These are phyloP conservation scores for Phytophthora ohioensis DNA, from an alignment of 352 stramenopile species.

Conservation along the genomic window DNA sequence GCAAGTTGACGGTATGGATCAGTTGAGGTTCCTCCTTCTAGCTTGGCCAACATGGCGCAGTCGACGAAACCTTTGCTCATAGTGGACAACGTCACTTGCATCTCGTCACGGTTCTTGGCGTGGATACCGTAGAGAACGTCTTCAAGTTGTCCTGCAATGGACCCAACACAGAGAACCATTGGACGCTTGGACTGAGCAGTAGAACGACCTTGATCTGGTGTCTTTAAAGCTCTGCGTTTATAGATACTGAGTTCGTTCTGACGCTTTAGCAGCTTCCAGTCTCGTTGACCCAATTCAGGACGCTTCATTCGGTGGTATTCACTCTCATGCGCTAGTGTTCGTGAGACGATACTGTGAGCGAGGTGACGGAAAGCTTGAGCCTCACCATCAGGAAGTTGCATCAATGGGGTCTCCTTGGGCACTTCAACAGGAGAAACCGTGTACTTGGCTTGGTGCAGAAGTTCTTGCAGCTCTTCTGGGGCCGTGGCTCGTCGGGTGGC, in stretches of 20 bases:
- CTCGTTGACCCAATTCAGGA: slow-evolving; percentile 19
- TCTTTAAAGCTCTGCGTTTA: slow-evolving; percentile 37
- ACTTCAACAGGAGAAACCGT: background rate
- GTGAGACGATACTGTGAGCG: slow-evolving; percentile 49
- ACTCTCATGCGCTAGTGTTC: slow-evolving; percentile 59
- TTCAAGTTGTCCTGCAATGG: slow-evolving; percentile 51
- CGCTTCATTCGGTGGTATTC: slow-evolving; percentile 38
- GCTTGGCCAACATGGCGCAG: slow-evolving; percentile 49
- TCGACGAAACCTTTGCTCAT: slow-evolving; percentile 55
- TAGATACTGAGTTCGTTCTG: slow-evolving; percentile 51
- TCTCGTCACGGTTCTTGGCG: slow-evolving; percentile 59
- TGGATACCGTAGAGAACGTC: slow-evolving; percentile 63
- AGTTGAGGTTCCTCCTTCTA: slow-evolving; percentile 45
- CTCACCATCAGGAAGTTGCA: slow-evolving; percentile 43
- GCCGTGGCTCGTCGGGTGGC: slow-evolving; percentile 27
- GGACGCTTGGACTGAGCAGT: slow-evolving; percentile 29
- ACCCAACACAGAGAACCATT: slow-evolving; percentile 60
- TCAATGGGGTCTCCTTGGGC: slow-evolving; percentile 14
- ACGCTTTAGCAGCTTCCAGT: slow-evolving; percentile 51
- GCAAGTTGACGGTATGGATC: slow-evolving; percentile 62
- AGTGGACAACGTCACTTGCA: slow-evolving; percentile 48
- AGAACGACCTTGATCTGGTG: slow-evolving; percentile 5
- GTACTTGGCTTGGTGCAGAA: slow-evolving; percentile 28
- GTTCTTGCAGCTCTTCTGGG: slow-evolving; percentile 27
- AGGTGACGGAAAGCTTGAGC: slow-evolving; percentile 41